These are phyloP conservation scores for Starmerella riodocensis DNA, from an alignment of 805 yeast species.

Conservation along the genomic window DNA sequence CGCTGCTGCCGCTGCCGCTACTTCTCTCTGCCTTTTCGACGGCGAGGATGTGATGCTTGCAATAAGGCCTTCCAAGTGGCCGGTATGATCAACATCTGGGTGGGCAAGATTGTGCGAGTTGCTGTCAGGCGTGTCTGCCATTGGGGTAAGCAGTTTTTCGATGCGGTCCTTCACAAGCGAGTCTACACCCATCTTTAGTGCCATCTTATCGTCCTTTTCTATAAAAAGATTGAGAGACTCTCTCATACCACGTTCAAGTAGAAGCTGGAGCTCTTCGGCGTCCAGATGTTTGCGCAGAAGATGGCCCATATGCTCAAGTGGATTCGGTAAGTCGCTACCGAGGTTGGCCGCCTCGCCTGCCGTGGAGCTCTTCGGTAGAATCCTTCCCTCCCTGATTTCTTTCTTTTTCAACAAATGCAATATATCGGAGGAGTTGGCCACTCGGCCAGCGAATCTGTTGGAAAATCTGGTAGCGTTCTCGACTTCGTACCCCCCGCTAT, in stretches of 20 bases:
- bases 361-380: not conserved
- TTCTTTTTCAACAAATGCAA: slow-evolving; percentile 46
- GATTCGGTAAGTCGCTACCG: not conserved
- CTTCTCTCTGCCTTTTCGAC: not conserved
- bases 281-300: slow-evolving; percentile 51
- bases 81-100: too few relatives aligned
- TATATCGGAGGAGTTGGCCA: slow-evolving; percentile 84
- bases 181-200: slow-evolving; percentile 38
- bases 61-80: too few relatives aligned
- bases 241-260: slow-evolving; percentile 65
- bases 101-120: too few relatives aligned
- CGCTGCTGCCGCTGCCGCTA: not conserved
- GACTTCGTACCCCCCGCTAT: slow-evolving; percentile 79
- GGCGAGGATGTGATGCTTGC: too few relatives aligned
- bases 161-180: slow-evolving; percentile 23
- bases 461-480: slow-evolving; percentile 85
- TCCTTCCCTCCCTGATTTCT: slow-evolving; percentile 20
- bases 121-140: too few relatives aligned
- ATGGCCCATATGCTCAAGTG: slow-evolving; percentile 19
- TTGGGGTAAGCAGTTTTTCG: slow-evolving; percentile 6
- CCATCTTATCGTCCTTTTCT: slow-evolving; percentile 68
- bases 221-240: slow-evolving; percentile 61
- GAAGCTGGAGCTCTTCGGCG: slow-evolving; percentile 48
- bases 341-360: slow-evolving; percentile 4
- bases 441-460: slow-evolving; percentile 75